Conservation (phyloP, 495 filamentous ascomycete genomes). For the Aspergillus baeticus region DNA sequence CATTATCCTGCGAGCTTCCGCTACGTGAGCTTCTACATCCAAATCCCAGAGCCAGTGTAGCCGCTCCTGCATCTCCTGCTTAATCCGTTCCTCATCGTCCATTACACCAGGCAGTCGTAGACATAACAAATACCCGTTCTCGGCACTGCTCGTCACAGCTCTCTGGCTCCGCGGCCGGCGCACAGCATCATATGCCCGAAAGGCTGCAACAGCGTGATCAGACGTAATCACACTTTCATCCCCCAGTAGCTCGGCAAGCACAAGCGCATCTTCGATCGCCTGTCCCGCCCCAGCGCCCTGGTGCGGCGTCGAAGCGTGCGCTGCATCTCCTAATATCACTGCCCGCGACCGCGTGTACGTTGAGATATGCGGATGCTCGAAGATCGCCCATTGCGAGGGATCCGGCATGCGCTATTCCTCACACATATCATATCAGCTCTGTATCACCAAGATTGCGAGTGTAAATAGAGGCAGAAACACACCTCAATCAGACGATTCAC, state of each 20-base stretch:
- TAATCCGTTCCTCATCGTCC: conserved; percentile 44
- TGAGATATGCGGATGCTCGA: conserved; percentile 55
- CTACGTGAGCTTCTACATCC: conserved; percentile 31
- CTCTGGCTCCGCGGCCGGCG: conserved; percentile 53
- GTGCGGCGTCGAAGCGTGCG: conserved; percentile 68
- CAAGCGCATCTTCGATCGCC: conserved; percentile 66
- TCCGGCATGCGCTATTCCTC: conserved; percentile 44
- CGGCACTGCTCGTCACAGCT: conserved; percentile 49
- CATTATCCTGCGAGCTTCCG: conserved; percentile 19
- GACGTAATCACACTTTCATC: conserved; percentile 25
- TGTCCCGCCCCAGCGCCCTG: conserved; percentile 68
- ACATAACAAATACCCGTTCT: conserved; percentile 40
- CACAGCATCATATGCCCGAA: conserved; percentile 60
- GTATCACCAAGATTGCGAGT: too few relatives aligned
- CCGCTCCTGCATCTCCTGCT: conserved; percentile 36
- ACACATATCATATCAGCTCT: too few relatives aligned
- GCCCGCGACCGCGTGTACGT: conserved; percentile 55
- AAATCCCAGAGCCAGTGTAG: conserved; percentile 53
- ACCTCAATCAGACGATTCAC: conserved; percentile 47
- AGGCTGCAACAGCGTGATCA: conserved; percentile 41
- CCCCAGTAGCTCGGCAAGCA: conserved; percentile 56
- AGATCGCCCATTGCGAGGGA: conserved; percentile 61
- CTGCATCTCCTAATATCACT: conserved; percentile 65
- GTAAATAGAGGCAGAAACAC: conserved; percentile 12
- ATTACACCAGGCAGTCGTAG: conserved; percentile 41